Evolutionary conservation across 768 basidiomycete genomes (phyloP).

Genomic region (Trametes cubensis): DNA sequence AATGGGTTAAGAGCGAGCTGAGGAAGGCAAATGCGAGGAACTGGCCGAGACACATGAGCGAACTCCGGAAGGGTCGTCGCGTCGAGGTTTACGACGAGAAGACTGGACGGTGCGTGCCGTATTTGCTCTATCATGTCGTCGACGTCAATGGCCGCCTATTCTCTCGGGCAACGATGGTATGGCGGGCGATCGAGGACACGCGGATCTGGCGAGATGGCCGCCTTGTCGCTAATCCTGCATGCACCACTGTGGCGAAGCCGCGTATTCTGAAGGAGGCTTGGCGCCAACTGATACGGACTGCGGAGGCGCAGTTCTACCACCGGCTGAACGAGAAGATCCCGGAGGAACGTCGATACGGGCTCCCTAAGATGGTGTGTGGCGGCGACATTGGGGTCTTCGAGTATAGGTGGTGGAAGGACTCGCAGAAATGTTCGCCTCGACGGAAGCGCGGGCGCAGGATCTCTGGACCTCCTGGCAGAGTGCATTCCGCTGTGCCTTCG

Average conservation of each 20-base stretch:
- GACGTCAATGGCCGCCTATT: constrained; percentile 14
- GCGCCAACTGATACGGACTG: constrained; percentile 9
- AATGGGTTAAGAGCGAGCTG: neutral
- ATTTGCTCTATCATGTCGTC: neutral
- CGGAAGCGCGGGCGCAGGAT: neutral
- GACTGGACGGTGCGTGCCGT: neutral
- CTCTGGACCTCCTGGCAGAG: no score
- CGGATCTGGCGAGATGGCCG: neutral
- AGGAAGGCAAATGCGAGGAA: neutral
- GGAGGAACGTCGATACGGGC: neutral
- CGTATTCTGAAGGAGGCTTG: constrained; percentile 22
- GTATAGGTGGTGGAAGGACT: neutral
- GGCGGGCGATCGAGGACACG: constrained; percentile 15
- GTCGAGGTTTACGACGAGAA: constrained; percentile 3
- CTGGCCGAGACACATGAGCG: neutral
- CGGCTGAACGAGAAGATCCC: neutral
- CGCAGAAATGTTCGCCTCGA: no score
- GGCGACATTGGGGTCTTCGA: constrained; percentile 9
- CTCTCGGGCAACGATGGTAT: constrained; percentile 19
- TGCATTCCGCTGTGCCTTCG: no score
- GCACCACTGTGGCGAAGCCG: neutral
- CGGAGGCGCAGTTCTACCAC: constrained; percentile 10
- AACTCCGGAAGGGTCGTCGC: neutral
- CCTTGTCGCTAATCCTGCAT: neutral
- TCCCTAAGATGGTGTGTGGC: constrained; percentile 3